Evolutionary conservation across 352 stramenopile genomes (phyloP).

Genomic region (Phytopythium oedochilum): DNA sequence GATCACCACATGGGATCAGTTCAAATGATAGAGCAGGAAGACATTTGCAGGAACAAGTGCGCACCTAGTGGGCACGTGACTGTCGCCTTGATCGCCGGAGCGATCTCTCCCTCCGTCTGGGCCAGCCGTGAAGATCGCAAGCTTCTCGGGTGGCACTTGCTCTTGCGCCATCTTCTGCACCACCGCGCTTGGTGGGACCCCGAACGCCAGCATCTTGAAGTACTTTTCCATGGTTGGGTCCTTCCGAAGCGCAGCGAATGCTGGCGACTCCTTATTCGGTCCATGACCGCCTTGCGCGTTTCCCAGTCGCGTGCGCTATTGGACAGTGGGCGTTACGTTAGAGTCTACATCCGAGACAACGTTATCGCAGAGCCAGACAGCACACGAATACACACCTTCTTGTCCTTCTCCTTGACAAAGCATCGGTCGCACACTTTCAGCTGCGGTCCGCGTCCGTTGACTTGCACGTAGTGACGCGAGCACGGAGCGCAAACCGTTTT

Average conservation of each 20-base stretch:
- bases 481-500: slow-evolving; percentile 53
- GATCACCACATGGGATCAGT: too few relatives aligned
- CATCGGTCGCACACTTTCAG: slow-evolving; percentile 68
- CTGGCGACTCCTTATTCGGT: slow-evolving; percentile 27
- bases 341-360: background rate
- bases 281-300: slow-evolving; percentile 3
- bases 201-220: slow-evolving; percentile 83
- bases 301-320: background rate
- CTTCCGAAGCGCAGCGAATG: slow-evolving; percentile 43
- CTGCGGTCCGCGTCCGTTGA: slow-evolving; percentile 33
- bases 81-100: background rate
- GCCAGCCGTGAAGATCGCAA: slow-evolving; percentile 52
- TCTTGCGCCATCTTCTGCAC: slow-evolving; percentile 83
- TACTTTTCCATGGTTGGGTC: slow-evolving; percentile 80
- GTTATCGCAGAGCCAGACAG: background rate
- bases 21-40: background rate
- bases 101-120: slow-evolving; percentile 21
- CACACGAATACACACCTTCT: slow-evolving; percentile 19
- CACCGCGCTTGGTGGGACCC: slow-evolving; percentile 58
- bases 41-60: background rate
- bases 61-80: background rate
- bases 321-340: too few relatives aligned
- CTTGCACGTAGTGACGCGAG: slow-evolving; percentile 45
- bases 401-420: slow-evolving; percentile 69
- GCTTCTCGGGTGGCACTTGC: slow-evolving; percentile 48